These are phyloP conservation scores for Neurospora sp. DNA, from an alignment of 495 filamentous ascomycete species.

Conservation along the genomic window DNA sequence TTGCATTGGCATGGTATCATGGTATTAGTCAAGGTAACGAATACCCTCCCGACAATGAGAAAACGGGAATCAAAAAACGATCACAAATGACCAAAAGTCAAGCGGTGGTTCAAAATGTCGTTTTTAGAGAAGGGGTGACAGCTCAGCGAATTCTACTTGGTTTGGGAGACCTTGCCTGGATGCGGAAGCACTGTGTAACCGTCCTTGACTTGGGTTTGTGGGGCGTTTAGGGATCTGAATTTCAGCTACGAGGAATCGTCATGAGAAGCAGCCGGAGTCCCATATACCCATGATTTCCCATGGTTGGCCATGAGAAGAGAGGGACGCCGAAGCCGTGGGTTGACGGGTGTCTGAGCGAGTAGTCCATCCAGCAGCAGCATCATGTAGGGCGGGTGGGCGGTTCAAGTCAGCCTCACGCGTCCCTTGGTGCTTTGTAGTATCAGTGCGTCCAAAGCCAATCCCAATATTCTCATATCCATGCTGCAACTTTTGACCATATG, in stretches of 20 bases:
- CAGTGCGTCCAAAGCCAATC: neutral
- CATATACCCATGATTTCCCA: neutral
- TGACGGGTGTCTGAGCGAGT: neutral
- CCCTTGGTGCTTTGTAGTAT: neutral
- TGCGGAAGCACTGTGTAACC: neutral
- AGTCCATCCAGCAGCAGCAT: neutral
- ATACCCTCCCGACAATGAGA: conserved; percentile 20
- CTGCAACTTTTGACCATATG: neutral
- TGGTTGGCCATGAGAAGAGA: neutral
- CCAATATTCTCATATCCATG: neutral
- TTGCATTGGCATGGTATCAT: conserved; percentile 48
- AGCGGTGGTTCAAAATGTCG: conserved; percentile 3
- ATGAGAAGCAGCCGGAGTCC: neutral
- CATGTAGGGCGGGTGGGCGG: neutral
- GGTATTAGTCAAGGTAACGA: conserved; percentile 38
- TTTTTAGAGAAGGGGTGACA: neutral
- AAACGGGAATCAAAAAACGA: conserved; percentile 30
- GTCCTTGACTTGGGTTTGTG: neutral
- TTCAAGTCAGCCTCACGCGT: neutral
- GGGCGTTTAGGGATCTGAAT: neutral
- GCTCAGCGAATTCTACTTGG: conserved; percentile 2
- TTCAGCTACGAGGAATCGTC: neutral
- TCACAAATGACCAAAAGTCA: conserved; percentile 20
- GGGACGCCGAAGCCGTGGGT: neutral
- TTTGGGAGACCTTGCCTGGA: neutral